These are phyloP conservation scores for Ceratobasidium sp. DNA, from an alignment of 1,284 basidiomycete genomes.

Conservation along the genomic window DNA sequence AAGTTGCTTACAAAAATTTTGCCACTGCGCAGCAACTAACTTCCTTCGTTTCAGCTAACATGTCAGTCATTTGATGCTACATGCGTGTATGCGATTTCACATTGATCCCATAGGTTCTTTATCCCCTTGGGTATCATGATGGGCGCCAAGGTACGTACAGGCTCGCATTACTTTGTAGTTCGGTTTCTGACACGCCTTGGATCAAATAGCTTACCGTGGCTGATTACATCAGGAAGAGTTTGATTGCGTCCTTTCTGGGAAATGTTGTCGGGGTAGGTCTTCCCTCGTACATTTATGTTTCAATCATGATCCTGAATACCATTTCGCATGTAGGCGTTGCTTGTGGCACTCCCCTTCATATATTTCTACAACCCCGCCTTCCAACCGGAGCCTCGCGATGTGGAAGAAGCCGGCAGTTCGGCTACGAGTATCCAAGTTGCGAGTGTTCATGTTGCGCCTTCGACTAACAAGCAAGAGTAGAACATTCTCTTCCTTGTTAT, in stretches of 20 bases:
- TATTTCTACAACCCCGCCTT: slow-evolving; percentile 64
- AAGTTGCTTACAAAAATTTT: slow-evolving; percentile 20
- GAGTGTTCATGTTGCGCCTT: background rate
- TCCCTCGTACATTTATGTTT: background rate
- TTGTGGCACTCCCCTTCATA: slow-evolving; percentile 72
- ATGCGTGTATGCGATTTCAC: background rate
- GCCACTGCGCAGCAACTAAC: background rate
- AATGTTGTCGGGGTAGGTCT: slow-evolving; percentile 70
- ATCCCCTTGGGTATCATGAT: slow-evolving; percentile 80
- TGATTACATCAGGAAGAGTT: slow-evolving; percentile 76
- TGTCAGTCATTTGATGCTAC: background rate
- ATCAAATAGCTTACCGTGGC: slow-evolving; percentile 65
- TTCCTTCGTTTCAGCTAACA: slow-evolving; percentile 17
- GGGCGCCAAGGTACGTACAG: slow-evolving; percentile 68
- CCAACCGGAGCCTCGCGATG: slow-evolving; percentile 28
- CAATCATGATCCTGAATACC: background rate
- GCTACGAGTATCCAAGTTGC: slow-evolving; percentile 17
- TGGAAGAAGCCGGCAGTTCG: slow-evolving; percentile 27
- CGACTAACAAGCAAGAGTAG: slow-evolving; percentile 15
- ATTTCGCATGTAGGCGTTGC: slow-evolving; percentile 58
- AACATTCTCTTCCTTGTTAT: background rate
- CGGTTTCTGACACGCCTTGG: slow-evolving; percentile 36
- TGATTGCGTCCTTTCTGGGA: slow-evolving; percentile 76
- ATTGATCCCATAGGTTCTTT: slow-evolving; percentile 69
- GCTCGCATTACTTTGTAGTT: background rate